Conservation (phyloP, 148 eudicot genomes). For the Amaranthus cruentus region DNA sequence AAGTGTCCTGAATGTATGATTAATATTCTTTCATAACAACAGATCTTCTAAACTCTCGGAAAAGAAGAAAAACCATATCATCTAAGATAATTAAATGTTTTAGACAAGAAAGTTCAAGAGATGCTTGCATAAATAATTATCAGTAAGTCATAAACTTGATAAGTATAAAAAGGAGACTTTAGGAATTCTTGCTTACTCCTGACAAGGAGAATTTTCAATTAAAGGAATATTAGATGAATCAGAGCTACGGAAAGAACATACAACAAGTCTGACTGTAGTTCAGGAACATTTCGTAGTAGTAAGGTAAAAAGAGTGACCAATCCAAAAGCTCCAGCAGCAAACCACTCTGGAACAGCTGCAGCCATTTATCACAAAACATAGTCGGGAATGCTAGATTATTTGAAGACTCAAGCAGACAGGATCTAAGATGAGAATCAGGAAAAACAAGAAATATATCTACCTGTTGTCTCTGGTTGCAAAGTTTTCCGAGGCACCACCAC, state of each 20-base stretch:
- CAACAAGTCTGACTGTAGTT: constrained; percentile 76
- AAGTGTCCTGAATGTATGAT: neutral
- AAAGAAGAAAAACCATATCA: constrained; percentile 1
- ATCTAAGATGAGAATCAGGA: constrained; percentile 2
- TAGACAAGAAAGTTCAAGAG: neutral
- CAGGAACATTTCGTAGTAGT: constrained; percentile 92
- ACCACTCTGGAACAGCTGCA: constrained; percentile 96
- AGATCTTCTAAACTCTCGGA: neutral
- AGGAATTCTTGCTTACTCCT: neutral
- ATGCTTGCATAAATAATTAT: neutral
- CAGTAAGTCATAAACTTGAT: neutral
- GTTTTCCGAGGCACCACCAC: constrained; percentile 91
- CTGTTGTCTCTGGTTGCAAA: constrained; percentile 87
- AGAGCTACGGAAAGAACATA: constrained; percentile 31
- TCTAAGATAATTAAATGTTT: neutral
- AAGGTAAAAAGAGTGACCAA: constrained; percentile 90
- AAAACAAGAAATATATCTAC: constrained; percentile 28
- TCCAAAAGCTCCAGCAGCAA: constrained; percentile 95
- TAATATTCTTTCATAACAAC: neutral
- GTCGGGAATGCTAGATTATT: neutral
- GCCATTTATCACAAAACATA: constrained; percentile 18
- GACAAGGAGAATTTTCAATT: neutral
- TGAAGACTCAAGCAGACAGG: neutral
- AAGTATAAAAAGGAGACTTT: neutral
- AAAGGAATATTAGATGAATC: neutral